Conservation (phyloP, 495 filamentous ascomycete genomes). For the Penicillium verhagenii region DNA sequence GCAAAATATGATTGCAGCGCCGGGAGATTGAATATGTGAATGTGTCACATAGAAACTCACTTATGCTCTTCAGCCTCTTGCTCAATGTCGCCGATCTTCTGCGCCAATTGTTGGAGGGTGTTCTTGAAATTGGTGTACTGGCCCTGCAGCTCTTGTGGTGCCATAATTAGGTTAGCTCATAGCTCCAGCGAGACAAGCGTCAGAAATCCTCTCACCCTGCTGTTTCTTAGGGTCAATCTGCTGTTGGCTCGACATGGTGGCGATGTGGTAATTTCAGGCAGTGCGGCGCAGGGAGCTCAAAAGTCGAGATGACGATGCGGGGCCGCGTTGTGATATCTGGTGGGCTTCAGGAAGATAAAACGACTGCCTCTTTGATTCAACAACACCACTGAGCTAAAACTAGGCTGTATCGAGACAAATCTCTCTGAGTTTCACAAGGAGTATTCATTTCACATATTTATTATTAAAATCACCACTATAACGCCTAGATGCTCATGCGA, state of each 20-base stretch:
- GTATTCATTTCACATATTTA: no score
- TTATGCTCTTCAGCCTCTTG: conserved; percentile 97
- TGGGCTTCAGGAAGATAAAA: conserved; percentile 13
- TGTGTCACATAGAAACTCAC: conserved; percentile 51
- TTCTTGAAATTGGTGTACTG: conserved; percentile 97
- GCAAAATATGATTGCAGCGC: not conserved
- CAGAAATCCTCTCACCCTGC: conserved; percentile 62
- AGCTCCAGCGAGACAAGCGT: not conserved
- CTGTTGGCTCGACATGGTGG: conserved; percentile 44
- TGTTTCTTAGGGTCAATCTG: conserved; percentile 67
- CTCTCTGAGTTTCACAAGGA: no score
- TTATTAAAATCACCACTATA: not conserved
- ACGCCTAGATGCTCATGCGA: not conserved
- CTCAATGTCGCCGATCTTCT: conserved; percentile 96
- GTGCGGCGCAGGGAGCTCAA: conserved; percentile 22
- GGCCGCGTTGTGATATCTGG: conserved; percentile 25
- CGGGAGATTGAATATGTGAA: not conserved
- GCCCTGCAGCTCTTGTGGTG: conserved; percentile 74
- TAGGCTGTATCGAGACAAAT: no score
- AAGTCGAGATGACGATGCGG: conserved; percentile 38
- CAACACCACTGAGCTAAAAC: not conserved
- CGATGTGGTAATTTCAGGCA: conserved; percentile 11
- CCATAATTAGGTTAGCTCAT: conserved; percentile 15
- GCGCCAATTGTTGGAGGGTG: conserved; percentile 85
- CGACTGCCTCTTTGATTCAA: not conserved